phyloP scores from a whole-genome alignment of 371 early-diverging fungal species.

The Batkoa obscura region DNA sequence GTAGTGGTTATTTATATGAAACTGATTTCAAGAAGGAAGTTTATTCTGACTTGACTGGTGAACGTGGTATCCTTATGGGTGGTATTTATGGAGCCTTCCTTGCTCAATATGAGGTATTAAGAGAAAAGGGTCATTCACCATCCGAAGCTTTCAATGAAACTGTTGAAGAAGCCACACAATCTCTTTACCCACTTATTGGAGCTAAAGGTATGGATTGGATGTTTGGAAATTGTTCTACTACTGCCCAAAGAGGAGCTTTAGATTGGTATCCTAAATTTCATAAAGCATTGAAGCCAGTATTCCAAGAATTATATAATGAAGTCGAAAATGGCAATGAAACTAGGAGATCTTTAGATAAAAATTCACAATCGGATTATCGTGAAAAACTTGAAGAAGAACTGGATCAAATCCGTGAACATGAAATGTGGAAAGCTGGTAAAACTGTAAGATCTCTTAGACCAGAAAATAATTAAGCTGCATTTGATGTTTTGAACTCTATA shows the following conservation, averaged over 20 bases:
- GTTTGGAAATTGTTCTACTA: constrained; percentile 91
- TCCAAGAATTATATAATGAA: constrained; percentile 70
- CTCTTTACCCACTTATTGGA: constrained; percentile 89
- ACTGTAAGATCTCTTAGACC: constrained; percentile 77
- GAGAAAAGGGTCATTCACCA: constrained; percentile 86
- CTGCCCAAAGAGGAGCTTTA: constrained; percentile 87
- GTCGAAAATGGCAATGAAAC: constrained; percentile 84
- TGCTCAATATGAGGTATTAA: constrained; percentile 92
- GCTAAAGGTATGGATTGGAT: constrained; percentile 95
- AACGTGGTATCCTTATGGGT: constrained; percentile 96
- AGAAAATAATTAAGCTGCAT: no score
- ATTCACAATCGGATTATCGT: constrained; percentile 80
- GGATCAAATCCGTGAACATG: constrained; percentile 51
- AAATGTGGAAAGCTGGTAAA: constrained; percentile 75
- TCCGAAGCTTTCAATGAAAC: constrained; percentile 98
- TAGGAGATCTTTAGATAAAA: constrained; percentile 68
- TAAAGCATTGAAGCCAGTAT: constrained; percentile 82
- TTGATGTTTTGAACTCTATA: no score
- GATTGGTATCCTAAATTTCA: constrained; percentile 95
- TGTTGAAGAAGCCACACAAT: constrained; percentile 96
- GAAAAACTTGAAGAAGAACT: constrained; percentile 79
- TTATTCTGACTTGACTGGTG: constrained; percentile 89
- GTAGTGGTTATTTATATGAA: constrained; percentile 92
- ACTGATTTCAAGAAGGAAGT: constrained; percentile 94
- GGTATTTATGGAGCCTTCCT: constrained; percentile 92